Evolutionary conservation across 2,329 filamentous ascomycete species (phyloP), one percentile per base, ranked within the genome.

Genomic region (Apiospora arundinis): DNA sequence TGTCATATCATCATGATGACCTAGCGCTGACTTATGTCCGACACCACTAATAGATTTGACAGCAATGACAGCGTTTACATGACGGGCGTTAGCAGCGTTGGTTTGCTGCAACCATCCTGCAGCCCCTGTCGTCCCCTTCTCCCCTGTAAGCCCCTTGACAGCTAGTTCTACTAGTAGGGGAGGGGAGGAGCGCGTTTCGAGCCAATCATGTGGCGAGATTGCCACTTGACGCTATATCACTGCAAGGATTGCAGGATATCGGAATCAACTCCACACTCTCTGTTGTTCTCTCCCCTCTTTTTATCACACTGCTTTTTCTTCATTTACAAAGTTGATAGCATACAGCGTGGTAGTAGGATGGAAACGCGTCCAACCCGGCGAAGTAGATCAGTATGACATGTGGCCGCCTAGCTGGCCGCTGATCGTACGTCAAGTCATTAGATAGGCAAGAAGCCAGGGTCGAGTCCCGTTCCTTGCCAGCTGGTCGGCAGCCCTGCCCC

Each of bases 1-100:
- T 63, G n/a, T 63, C 49, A 56, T 32, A 37, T 63, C 28, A 63
- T 63, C 37, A 63, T 40, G 28, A 40, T 63, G 28, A 63, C 37
- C 28, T 63, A 63, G 52, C 28, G 52, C 52, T 63, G 28, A 63
- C 28, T 56, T 8, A 12, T 12, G 2, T 3, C 3, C 11, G 28
- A 12, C 18, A 63, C 8, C 28, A 18, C 5, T 21, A 18, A 5
- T 11, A 37, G 28, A 40, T 63, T 63, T 63, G 28, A 63, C 28
- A 63, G 18, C 28, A 16, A 21, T 37, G 28, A 37, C 28, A 63
- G 52, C 52, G 28, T 37, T 63, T 7, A 21, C 45, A 46, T 18
- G 45, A 63, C 18, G 52, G 52, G 28, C 14, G 18, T 18, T 28
- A 8, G 7, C n/a, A 14, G 23, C n/a, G 23, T 28, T 23, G 23